phyloP scores from a whole-genome alignment of 768 basidiomycete genomes.

The Cantharellus anzutake region DNA sequence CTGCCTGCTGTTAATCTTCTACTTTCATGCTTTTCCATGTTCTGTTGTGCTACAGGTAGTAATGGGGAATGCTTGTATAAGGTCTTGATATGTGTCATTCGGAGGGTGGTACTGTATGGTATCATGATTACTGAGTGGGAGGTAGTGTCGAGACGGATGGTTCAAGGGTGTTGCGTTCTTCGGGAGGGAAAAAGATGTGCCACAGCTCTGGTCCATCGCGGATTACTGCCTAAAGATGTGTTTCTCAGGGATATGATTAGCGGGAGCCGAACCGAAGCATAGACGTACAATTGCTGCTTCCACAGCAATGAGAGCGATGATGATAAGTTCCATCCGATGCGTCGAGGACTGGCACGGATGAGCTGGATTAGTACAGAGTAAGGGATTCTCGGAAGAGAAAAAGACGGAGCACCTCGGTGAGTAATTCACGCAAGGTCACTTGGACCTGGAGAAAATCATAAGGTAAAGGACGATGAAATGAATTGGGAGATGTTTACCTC shows the following conservation, averaged over 20 bases:
- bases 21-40: too few species aligned
- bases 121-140: too few species aligned
- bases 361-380: too few species aligned
- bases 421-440: conserved; percentile 69
- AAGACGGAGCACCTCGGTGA: conserved; percentile 47
- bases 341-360: neutral
- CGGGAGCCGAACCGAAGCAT: too few species aligned
- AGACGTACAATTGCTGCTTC: conserved; percentile 69
- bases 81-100: too few species aligned
- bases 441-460: conserved; percentile 34
- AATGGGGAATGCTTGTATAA: too few species aligned
- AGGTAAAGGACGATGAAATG: conserved; percentile 5
- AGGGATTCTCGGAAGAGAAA: too few species aligned
- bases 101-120: too few species aligned
- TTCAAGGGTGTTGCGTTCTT: too few species aligned
- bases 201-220: conserved; percentile 14
- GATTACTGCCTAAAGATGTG: conserved; percentile 10
- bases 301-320: conserved; percentile 85
- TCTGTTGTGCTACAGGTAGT: too few species aligned
- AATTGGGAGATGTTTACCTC: conserved; percentile 26
- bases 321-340: conserved; percentile 84
- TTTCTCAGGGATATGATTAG: neutral
- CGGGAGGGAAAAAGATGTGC: neutral
- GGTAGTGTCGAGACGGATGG: too few species aligned
- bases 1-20: too few species aligned